Evolutionary conservation across 768 basidiomycete species (phyloP), one percentile per base, ranked within the genome.

Genomic region (Mycena kentingensis): DNA sequence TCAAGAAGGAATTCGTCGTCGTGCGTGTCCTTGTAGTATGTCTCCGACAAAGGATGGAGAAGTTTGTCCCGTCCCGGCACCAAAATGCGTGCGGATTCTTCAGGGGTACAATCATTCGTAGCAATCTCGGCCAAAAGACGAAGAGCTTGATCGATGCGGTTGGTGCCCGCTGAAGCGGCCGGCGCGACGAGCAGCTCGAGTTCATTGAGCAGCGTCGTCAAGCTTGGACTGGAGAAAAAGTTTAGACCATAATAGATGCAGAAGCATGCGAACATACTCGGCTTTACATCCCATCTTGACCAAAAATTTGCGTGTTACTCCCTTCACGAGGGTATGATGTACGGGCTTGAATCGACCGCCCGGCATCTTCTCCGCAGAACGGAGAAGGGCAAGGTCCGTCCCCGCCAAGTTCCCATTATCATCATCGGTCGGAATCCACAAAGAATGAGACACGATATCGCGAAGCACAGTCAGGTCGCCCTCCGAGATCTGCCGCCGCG

Each of bases 361-460:
- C 10, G 53, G 52, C 3, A 5, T 51, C 18, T 19, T 26, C 22
- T 8, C 19, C 22, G 6, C 7, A 11, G 49, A 16, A n/a, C 45
- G 34, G 6, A 53, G 49, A 12, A 60, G 38, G 1, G 54, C 55
- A 16, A 45, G 41, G 28, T 48, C 27, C 2, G 55, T 53, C 19
- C 5, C 48, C 44, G 1, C 50, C 34, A n/a, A 51, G 24, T 28
- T 36, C 24, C 36, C 15, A 12, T 27, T 46, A 1, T 24, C 22
- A 18, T 13, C n/a, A 6, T 49, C 29, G 12, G 57, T 16, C 3
- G 59, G 59, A 37, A 60, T 22, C 59, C 59, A 60, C 15, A 48
- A 25, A 21, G 26, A 29, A 11, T 39, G 11, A 5, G 39, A 35
- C 11, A 57, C 55, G 1, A 29, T 46, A 37, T 19, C 25, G 7